Percentiles rank a stretch among this genome's conserved stretches.
Evolutionary conservation across 2,329 filamentous ascomycete species (phyloP).

Genomic region (Aspergillus brasiliensis): DNA sequence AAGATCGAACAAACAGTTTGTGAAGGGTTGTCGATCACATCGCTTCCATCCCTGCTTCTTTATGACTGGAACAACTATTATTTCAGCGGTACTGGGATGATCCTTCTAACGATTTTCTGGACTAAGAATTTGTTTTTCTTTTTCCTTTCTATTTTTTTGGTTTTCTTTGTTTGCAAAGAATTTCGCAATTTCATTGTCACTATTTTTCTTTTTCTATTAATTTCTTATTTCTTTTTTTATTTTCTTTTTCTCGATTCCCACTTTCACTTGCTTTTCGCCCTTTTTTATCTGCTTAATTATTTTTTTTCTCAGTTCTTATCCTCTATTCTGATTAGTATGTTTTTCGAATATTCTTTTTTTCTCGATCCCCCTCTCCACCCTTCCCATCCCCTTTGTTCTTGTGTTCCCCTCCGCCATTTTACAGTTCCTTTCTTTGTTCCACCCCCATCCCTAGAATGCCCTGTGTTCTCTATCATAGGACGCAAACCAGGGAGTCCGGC

Average conservation of each 20-base stretch:
- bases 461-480: background rate
- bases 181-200: too few relatives aligned
- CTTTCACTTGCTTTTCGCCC: too few relatives aligned
- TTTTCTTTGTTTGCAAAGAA: too few relatives aligned
- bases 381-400: background rate
- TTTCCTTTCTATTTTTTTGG: background rate
- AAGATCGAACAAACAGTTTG: background rate
- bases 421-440: background rate
- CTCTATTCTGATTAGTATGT: too few relatives aligned
- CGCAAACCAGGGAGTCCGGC: background rate
- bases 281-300: too few relatives aligned
- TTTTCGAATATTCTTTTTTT: background rate
- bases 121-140: background rate
- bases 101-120: background rate
- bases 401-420: background rate
- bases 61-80: background rate
- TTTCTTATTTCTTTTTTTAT: too few relatives aligned
- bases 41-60: background rate
- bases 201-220: too few relatives aligned
- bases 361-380: too few relatives aligned
- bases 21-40: background rate
- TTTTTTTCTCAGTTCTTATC: too few relatives aligned
- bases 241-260: too few relatives aligned
- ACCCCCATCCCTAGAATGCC: background rate
- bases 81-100: background rate